Evolutionary conservation across 768 basidiomycete species (phyloP), one percentile per base, ranked within the genome.

Genomic region (Lactarius pseudohatsudake): DNA sequence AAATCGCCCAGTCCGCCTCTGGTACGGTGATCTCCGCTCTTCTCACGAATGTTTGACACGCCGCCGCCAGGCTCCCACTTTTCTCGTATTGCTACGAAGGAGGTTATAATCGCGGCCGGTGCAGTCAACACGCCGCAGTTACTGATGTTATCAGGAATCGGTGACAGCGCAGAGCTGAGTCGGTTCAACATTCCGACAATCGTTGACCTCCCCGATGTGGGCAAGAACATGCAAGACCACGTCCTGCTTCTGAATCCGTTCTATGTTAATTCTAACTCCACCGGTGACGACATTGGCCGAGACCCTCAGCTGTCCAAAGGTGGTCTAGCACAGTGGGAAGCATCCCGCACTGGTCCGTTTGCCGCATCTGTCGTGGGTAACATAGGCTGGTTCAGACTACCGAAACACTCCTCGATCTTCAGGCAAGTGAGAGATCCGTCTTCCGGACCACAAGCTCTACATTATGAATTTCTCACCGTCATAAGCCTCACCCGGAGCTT

Each of bases 121-220:
- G 38, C 56, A 28, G 64, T 72, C 57, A 59, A 47, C 26, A 59
- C 68, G 1, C 65, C 69, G 20, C 68, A 76, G 41, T 60, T 77
- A 4, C 66, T 77, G 22, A 47, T 74, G 57, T 69, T 75, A 36
- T 75, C 74, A 6, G 76, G 76, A 16, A 71, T 77, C 47, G 76
- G 76, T 2, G 64, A 71, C 28, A 26, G 62, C 13, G 26, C 56
- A 8, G 36, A 66, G 7, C 72, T 77, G 55, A 16, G 50, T 6
- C n/a, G 62, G 15, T 59, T 73, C 36, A 71, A 70, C 3, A 71
- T 77, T 45, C 26, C 26, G 15, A 28, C 69, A 16, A 30, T 75
- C 26, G 56, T 71, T 8, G 57, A 75, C 60, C 64, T 72, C 26
- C 73, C 75, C 13, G 71, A 68, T 9, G 75, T 77, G 16, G 76